These are phyloP conservation scores for Triticum timopheevii DNA, from an alignment of 176 grass and related monocot species.

Conservation along the genomic window DNA sequence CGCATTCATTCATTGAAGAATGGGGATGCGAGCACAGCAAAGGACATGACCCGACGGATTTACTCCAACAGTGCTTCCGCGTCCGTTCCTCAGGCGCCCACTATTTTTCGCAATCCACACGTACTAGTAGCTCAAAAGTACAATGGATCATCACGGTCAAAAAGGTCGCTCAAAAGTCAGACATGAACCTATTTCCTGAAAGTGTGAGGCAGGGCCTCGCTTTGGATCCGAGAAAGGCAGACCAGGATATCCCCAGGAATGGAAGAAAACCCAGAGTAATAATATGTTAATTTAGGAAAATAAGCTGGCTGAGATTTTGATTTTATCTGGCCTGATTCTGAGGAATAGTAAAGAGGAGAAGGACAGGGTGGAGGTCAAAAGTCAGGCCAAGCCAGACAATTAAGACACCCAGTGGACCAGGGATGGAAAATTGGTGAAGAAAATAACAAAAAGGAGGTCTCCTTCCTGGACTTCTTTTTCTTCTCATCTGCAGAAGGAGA, in stretches of 20 bases:
- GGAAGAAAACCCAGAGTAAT: not conserved
- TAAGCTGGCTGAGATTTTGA: not conserved
- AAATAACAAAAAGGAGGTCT: not conserved
- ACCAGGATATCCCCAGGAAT: slow-evolving; percentile 39
- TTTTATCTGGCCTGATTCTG: slow-evolving; percentile 18
- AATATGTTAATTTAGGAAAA: not conserved
- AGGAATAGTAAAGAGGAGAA: slow-evolving; percentile 15
- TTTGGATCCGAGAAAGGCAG: slow-evolving; percentile 32
- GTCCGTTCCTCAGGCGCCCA: slow-evolving; percentile 23
- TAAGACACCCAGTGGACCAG: slow-evolving; percentile 7
- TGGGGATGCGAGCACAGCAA: not conserved
- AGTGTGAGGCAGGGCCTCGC: not conserved
- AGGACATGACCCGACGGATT: slow-evolving; percentile 6
- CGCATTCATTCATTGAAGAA: not conserved
- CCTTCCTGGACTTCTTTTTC: not conserved
- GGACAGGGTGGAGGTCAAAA: slow-evolving; percentile 39
- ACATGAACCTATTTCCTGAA: slow-evolving; percentile 20
- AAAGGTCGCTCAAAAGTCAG: slow-evolving; percentile 28
- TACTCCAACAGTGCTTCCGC: not conserved
- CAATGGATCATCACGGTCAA: not conserved
- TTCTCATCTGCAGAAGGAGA: not conserved
- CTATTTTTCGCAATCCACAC: not conserved
- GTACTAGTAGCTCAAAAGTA: not conserved
- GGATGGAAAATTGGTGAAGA: not conserved
- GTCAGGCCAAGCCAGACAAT: slow-evolving; percentile 40